These are phyloP conservation scores for Coprinellus micaceus DNA, from an alignment of 768 basidiomycete genomes.

Conservation along the genomic window DNA sequence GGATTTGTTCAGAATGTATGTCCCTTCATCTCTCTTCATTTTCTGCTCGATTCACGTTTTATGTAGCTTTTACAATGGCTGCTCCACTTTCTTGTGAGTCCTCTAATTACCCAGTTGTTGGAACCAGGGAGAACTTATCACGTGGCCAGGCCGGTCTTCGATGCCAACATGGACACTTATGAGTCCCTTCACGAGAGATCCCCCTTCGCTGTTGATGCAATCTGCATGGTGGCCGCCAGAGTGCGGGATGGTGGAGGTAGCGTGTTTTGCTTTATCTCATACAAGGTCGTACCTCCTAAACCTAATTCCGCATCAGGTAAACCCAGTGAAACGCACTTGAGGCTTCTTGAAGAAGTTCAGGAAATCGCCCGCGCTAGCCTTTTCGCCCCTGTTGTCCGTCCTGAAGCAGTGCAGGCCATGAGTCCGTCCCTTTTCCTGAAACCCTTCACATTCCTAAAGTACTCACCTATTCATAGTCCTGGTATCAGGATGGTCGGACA, in stretches of 20 bases:
- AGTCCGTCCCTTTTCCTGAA: slow-evolving; percentile 49
- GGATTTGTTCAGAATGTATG: slow-evolving; percentile 81
- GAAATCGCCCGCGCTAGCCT: slow-evolving; percentile 80
- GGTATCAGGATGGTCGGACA: slow-evolving; percentile 92
- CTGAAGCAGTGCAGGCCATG: slow-evolving; percentile 92
- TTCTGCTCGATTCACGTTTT: slow-evolving; percentile 11
- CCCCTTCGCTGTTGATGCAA: slow-evolving; percentile 88
- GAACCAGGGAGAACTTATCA: slow-evolving; percentile 51
- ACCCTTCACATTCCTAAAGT: no score
- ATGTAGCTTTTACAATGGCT: slow-evolving; percentile 84
- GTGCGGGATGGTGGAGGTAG: slow-evolving; percentile 87
- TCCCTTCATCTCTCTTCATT: slow-evolving; percentile 14
- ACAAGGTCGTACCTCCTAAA: slow-evolving; percentile 9
- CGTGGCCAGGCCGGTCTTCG: slow-evolving; percentile 67
- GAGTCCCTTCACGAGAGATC: slow-evolving; percentile 84
- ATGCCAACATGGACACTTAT: slow-evolving; percentile 77
- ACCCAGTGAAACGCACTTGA: slow-evolving; percentile 67
- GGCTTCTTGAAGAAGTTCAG: slow-evolving; percentile 82
- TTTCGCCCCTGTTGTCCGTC: slow-evolving; percentile 79
- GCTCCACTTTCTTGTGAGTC: slow-evolving; percentile 47
- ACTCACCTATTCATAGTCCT: no score
- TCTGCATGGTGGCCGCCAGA: slow-evolving; percentile 90
- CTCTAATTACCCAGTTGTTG: background rate
- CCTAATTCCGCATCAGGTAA: slow-evolving; percentile 42
- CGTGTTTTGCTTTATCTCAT: slow-evolving; percentile 16